Percentiles rank a stretch among this genome's conserved stretches.
Evolutionary conservation across 345 rosid species (phyloP).

Genomic region (Eucalyptus erythrocorys): DNA sequence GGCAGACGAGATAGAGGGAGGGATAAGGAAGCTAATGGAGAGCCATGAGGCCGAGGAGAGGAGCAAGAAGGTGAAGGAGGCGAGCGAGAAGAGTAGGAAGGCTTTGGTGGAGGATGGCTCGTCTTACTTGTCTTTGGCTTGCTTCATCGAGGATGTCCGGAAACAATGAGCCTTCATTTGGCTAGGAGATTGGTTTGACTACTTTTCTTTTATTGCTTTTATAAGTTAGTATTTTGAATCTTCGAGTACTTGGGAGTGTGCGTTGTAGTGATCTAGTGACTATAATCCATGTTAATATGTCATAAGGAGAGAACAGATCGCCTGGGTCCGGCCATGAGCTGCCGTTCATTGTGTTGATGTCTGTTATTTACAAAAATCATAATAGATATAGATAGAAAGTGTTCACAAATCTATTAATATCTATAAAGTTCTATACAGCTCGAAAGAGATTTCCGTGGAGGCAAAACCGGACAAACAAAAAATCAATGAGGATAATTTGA

Average conservation of each 20-base stretch:
- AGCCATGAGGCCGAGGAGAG: background rate
- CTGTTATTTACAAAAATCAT: background rate
- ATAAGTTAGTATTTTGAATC: background rate
- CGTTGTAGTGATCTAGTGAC: background rate
- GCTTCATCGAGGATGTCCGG: conserved; percentile 12
- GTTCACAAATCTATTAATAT: too few relatives aligned
- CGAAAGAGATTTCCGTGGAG: too few relatives aligned
- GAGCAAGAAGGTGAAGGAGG: conserved; percentile 11
- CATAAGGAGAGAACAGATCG: background rate
- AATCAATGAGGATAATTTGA: too few relatives aligned
- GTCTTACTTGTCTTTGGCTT: conserved; percentile 6
- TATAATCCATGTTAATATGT: background rate
- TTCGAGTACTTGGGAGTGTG: background rate
- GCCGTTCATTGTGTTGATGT: background rate
- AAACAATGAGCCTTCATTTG: background rate
- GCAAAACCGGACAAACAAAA: too few relatives aligned
- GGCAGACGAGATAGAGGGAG: conserved; percentile 19
- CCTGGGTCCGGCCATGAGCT: background rate
- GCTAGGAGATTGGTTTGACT: background rate
- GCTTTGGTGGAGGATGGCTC: conserved; percentile 33
- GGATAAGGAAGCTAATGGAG: conserved; percentile 24
- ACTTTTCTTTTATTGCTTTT: background rate
- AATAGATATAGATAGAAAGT: background rate
- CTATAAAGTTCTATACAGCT: too few relatives aligned
- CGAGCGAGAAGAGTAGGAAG: conserved; percentile 7